A percentile compares a stretch with the other conserved stretches of the same genome.
Evolutionary conservation across 805 yeast genomes (phyloP).

Genomic region (Candida coleopterorum): DNA sequence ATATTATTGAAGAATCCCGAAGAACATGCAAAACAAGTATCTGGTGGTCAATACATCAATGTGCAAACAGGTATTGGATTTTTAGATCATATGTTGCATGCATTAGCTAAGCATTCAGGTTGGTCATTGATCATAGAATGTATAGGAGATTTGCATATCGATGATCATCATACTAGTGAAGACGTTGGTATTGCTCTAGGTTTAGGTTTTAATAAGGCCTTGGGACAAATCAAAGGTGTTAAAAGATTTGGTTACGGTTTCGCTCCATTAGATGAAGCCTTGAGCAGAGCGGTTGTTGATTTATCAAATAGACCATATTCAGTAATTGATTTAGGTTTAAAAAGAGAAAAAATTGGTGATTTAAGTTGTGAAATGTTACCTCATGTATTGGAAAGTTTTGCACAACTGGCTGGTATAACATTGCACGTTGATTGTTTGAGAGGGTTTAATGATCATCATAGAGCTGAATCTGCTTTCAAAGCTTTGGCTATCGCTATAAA

Average conservation of each 20-base stretch:
- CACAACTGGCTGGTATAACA: conserved; percentile 86
- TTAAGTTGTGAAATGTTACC: conserved; percentile 95
- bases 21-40: conserved; percentile 63
- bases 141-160: conserved; percentile 90
- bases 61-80: conserved; percentile 93
- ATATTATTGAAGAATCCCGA: conserved; percentile 36
- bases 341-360: conserved; percentile 91
- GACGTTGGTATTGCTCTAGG: conserved; percentile 95
- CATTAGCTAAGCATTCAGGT: conserved; percentile 93
- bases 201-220: conserved; percentile 78
- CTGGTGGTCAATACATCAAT: conserved; percentile 67
- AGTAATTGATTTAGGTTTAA: conserved; percentile 81
- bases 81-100: conserved; percentile 95
- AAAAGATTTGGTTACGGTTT: conserved; percentile 89
- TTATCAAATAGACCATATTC: conserved; percentile 91
- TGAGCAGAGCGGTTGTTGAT: conserved; percentile 94
- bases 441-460: conserved; percentile 93
- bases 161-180: conserved; percentile 96
- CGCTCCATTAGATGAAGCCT: conserved; percentile 96
- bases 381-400: conserved; percentile 93
- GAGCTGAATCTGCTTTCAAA: conserved; percentile 94
- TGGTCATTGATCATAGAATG: conserved; percentile 91
- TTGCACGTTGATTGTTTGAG: conserved; percentile 91
- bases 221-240: conserved; percentile 86
- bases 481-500: conserved; percentile 90